Evolutionary conservation across 176 grass and related monocot genomes (phyloP).

Genomic region (Eleusine indica): DNA sequence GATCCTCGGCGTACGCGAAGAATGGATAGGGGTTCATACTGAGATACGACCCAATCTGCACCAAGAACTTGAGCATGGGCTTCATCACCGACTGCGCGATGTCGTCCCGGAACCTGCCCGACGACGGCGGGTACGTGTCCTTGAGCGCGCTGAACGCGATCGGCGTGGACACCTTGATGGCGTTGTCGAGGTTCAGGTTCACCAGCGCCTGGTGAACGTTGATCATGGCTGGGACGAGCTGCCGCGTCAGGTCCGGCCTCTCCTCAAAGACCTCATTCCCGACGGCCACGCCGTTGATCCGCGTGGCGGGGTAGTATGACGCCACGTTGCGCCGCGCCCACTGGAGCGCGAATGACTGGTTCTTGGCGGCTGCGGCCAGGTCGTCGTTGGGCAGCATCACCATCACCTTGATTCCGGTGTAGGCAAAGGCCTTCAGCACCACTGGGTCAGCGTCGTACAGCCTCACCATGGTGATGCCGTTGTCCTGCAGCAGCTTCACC

Average conservation of each 20-base stretch:
- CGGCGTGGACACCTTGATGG: background rate
- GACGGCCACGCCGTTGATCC: background rate
- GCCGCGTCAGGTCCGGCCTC: background rate
- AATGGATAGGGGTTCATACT: background rate
- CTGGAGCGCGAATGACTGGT: background rate
- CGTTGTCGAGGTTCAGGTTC: background rate
- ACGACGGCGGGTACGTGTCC: background rate
- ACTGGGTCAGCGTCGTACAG: conserved; percentile 50
- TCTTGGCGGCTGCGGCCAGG: background rate
- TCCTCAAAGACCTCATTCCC: background rate
- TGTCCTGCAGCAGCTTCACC: conserved; percentile 50
- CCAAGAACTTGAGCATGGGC: background rate
- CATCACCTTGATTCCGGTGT: conserved; percentile 55
- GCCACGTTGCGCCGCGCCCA: background rate
- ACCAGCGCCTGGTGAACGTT: background rate
- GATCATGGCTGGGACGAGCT: background rate
- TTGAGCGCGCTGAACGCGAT: background rate
- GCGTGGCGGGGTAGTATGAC: background rate
- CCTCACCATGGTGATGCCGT: conserved; percentile 56
- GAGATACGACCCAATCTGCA: background rate
- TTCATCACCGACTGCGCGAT: conserved; percentile 1
- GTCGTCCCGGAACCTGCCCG: background rate
- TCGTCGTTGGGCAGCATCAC: background rate
- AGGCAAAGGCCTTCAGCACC: conserved; percentile 50
- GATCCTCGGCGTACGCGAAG: background rate